Evolutionary conservation across 192 early-diverging fungal species (phyloP), one percentile per base, ranked within the genome.

Genomic region (Podila verticillata): DNA sequence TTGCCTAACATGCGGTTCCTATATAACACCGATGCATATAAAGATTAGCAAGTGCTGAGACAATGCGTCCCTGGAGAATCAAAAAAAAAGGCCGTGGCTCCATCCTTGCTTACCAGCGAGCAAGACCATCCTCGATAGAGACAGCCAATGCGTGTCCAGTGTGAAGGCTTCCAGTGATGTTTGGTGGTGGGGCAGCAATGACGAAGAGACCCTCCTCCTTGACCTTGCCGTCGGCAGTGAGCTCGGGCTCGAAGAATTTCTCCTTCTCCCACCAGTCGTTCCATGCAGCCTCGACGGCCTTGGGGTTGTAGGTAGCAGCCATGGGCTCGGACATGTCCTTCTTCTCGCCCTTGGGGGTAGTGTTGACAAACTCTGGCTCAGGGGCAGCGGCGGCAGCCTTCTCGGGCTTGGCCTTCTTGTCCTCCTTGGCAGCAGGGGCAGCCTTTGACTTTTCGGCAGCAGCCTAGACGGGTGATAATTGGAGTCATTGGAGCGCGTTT

Each of bases 221-320:
- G 73, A 87, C 67, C 73, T 93, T 87, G 58, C 94, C 96, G 67
- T 95, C 90, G 26, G 83, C 71, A 3, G 84, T 87, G 61, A 95
- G 83, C 70, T 91, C 84, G 15, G 98, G 98, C 75, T 96, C 88
- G 74, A 99, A 98, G 83, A 89, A 95, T 13, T 92, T 94, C 75
- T 93, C 84, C 86, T 95, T 92, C 84, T 96, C 95, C 97, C 98
- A 98, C 96, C 97, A 99, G 31, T 87, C 90, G 81, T 98, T 97
- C 98, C 97, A 99, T 28, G 95, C 91, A 28, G 95, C 83, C 82
- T 99, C 98, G 30, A 99, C 98, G 32, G 92, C 94, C 54, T 71
- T 87, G 13, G 97, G 96, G 67, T 97, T 92, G 83, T 98, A 99
- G 62, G 89, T 84, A 35, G 84, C 84, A 7, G 96, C 92, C 88